A percentile compares a stretch with the other conserved stretches of the same genome.
Conservation (phyloP, 2,329 filamentous ascomycete genomes). For the Coniochaeta sp. region DNA sequence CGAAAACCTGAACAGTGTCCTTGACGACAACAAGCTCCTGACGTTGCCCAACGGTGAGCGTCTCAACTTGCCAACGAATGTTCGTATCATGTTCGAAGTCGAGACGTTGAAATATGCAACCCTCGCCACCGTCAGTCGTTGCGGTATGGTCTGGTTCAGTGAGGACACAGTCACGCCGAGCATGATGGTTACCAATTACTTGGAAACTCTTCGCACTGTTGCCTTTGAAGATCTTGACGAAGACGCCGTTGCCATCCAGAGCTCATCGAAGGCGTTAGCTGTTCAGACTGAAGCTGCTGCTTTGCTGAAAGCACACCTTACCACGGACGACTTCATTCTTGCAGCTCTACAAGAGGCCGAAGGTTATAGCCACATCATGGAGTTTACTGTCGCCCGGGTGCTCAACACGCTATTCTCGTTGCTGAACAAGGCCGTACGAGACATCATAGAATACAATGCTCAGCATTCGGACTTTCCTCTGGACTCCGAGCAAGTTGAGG, state of each 20-base stretch:
- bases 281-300: slow-evolving; percentile 75
- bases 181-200: slow-evolving; percentile 91
- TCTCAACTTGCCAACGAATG: slow-evolving; percentile 86
- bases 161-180: slow-evolving; percentile 89
- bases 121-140: slow-evolving; percentile 96
- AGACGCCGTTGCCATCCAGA: slow-evolving; percentile 70
- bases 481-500: slow-evolving; percentile 81
- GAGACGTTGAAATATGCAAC: slow-evolving; percentile 97
- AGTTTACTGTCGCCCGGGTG: slow-evolving; percentile 85
- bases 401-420: slow-evolving; percentile 92
- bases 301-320: slow-evolving; percentile 68
- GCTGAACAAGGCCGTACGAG: slow-evolving; percentile 86
- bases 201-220: slow-evolving; percentile 72
- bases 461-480: slow-evolving; percentile 92
- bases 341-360: slow-evolving; percentile 70
- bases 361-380: slow-evolving; percentile 92
- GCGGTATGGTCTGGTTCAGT: slow-evolving; percentile 99
- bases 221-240: slow-evolving; percentile 95
- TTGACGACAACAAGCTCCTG: slow-evolving; percentile 97
- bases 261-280: slow-evolving; percentile 68
- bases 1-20: slow-evolving; percentile 97
- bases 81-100: slow-evolving; percentile 99
- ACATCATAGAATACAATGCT: slow-evolving; percentile 90
- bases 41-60: slow-evolving; percentile 97
- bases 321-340: slow-evolving; percentile 71